These are phyloP conservation scores for Candida bentonensis DNA, from an alignment of 805 yeast species.

Conservation along the genomic window DNA sequence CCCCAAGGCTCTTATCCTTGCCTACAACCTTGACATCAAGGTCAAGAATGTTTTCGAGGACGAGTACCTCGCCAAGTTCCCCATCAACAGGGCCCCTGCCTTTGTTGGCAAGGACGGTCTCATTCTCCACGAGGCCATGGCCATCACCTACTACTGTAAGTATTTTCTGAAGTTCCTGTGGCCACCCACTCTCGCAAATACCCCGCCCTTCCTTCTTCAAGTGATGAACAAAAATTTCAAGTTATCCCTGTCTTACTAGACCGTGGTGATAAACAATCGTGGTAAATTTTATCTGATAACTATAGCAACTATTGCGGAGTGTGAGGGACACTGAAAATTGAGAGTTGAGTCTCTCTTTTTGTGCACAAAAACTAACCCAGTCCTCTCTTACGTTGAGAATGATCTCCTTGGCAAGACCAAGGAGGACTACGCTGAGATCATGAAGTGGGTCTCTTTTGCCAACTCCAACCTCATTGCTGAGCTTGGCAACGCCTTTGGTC, in stretches of 20 bases:
- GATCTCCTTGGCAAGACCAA: not conserved
- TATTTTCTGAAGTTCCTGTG: too few species aligned
- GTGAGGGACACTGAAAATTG: too few species aligned
- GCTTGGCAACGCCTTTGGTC: slow-evolving; percentile 37
- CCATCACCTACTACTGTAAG: slow-evolving; percentile 41
- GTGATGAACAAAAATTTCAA: slow-evolving; percentile 20
- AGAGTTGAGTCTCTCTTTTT: too few species aligned
- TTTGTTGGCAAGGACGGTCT: slow-evolving; percentile 53
- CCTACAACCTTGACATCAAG: slow-evolving; percentile 1
- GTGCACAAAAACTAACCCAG: not conserved
- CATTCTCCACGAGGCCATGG: slow-evolving; percentile 49
- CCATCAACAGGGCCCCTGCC: slow-evolving; percentile 45
- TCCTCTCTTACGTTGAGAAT: not conserved
- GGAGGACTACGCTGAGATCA: slow-evolving; percentile 34
- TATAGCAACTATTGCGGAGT: not conserved
- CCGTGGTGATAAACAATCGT: not conserved
- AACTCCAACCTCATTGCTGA: slow-evolving; percentile 49
- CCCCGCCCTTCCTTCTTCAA: not conserved
- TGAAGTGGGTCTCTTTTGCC: slow-evolving; percentile 68
- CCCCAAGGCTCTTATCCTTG: not conserved
- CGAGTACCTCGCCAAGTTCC: slow-evolving; percentile 35
- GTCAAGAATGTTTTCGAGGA: slow-evolving; percentile 24
- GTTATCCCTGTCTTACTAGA: slow-evolving; percentile 31
- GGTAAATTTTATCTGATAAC: slow-evolving; percentile 1
- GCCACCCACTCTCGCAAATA: too few species aligned